phyloP scores from a whole-genome alignment of 208 protist species.

The Leishmania guyanensis region DNA sequence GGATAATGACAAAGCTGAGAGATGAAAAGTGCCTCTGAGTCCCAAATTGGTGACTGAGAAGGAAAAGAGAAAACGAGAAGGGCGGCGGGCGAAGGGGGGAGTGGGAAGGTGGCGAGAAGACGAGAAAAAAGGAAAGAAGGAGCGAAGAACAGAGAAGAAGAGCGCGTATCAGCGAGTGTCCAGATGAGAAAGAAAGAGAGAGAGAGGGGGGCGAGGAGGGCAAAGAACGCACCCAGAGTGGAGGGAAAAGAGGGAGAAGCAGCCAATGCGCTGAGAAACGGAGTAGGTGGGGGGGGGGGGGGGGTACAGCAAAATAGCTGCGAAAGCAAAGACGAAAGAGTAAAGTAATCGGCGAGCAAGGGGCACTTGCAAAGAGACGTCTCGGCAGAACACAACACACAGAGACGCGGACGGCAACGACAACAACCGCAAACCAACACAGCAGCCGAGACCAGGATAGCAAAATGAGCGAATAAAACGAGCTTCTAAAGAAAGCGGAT shows the following conservation, averaged over 20 bases:
- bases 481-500: not conserved
- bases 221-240: not conserved
- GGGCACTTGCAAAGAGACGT: not conserved
- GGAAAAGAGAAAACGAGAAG: not conserved
- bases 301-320: not conserved
- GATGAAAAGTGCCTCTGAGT: not conserved
- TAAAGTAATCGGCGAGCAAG: not conserved
- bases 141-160: not conserved
- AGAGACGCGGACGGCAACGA: not conserved
- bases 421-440: not conserved
- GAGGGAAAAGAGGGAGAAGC: not conserved
- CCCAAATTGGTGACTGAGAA: not conserved
- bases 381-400: not conserved
- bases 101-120: not conserved
- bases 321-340: not conserved
- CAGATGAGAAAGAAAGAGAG: not conserved
- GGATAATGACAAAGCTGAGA: not conserved
- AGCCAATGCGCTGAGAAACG: not conserved
- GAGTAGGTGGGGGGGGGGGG: too few species aligned
- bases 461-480: not conserved
- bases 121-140: slow-evolving; percentile 10
- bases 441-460: not conserved
- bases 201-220: not conserved
- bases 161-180: not conserved
- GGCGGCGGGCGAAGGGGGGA: not conserved